Percentiles rank a stretch among this genome's conserved stretches.
These are phyloP conservation scores for Cladosporium austrohemisphaericum DNA, from an alignment of 2,329 filamentous ascomycete species.

Conservation along the genomic window DNA sequence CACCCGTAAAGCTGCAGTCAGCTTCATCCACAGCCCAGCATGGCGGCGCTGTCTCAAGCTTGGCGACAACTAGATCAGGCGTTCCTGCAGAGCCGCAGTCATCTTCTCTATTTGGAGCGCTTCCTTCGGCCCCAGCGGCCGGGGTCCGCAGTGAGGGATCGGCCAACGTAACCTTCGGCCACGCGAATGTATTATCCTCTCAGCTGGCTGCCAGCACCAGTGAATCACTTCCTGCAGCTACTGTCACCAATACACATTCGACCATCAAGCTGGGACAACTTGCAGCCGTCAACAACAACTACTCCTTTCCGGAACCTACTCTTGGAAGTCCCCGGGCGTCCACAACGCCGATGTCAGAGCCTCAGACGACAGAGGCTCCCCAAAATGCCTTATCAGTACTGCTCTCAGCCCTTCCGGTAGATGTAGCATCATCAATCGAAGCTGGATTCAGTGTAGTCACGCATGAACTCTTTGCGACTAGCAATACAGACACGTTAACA, in stretches of 20 bases:
- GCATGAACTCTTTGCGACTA: constrained; percentile 1
- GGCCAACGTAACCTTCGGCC: neutral
- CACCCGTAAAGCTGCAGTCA: neutral
- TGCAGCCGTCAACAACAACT: neutral
- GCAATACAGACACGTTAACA: neutral
- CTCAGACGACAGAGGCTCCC: neutral
- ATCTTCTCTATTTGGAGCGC: constrained; percentile 3
- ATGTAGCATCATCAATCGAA: constrained; percentile 18
- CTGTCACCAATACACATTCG: neutral
- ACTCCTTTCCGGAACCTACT: neutral
- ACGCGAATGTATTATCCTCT: neutral
- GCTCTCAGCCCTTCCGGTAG: constrained; percentile 17
- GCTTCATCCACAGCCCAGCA: constrained; percentile 5
- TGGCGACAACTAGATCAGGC: constrained; percentile 1
- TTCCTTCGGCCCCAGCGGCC: neutral
- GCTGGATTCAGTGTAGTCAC: constrained; percentile 14
- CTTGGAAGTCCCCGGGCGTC: neutral
- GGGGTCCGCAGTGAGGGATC: neutral
- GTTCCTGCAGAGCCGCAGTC: constrained; percentile 10
- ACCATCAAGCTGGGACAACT: neutral
- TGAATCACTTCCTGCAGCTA: neutral
- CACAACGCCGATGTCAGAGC: neutral
- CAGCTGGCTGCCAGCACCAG: neutral
- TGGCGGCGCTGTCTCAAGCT: constrained; percentile 1
- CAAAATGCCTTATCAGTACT: constrained; percentile 18